Evolutionary conservation across 179 eudicot genomes (phyloP), one percentile per base, ranked within the genome.

Genomic region (Spinacia oleracea): DNA sequence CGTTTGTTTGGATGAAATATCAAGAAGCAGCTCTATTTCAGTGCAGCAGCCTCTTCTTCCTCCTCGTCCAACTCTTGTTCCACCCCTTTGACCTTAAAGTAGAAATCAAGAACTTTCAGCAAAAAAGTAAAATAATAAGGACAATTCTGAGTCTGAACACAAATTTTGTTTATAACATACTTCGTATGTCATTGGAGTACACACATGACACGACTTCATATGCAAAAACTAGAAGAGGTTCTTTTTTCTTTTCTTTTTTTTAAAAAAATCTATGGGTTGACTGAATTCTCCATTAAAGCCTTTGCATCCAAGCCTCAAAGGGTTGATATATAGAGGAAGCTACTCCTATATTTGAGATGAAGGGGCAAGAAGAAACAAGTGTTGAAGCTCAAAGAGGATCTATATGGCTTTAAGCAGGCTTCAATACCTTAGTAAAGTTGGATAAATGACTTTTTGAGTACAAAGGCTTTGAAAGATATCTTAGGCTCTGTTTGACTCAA

Each of bases 31-130:
- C 23, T 45, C 58, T 70, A 70, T 46, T 70, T 23, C 73, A 70
- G 15, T 15, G 73, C 58, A 70, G 12, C 55, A 70, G 73, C 56
- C 35, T 70, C 73, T 23, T 45, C 73, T n/a, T 70, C 56, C 38
- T 27, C 58, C 11, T 16, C 35, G 15, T 45, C 73, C 31, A 70
- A 45, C 34, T 70, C 73, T 46, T 70, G 73, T 51, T 70, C 73
- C 23, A 70, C 73, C 55, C 73, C 73, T 16, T 70, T 70, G 0
- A 70, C 73, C 56, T 70, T 31, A 5, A 70, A 45, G 55, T 46
- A 70, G 21, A 46, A 70, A 31, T 70, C 38, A 46, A 27, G 45
- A 60, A 59, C 7, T 23, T 25, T 14, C 1, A 59, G 9, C 25
- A 59, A 60, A 9, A 11, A 2, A 27, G 8, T 11, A 59, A 60